Evolutionary conservation across 1,284 basidiomycete genomes (phyloP), one percentile per base, ranked within the genome.

Genomic region (Fomitopsis pinicola): DNA sequence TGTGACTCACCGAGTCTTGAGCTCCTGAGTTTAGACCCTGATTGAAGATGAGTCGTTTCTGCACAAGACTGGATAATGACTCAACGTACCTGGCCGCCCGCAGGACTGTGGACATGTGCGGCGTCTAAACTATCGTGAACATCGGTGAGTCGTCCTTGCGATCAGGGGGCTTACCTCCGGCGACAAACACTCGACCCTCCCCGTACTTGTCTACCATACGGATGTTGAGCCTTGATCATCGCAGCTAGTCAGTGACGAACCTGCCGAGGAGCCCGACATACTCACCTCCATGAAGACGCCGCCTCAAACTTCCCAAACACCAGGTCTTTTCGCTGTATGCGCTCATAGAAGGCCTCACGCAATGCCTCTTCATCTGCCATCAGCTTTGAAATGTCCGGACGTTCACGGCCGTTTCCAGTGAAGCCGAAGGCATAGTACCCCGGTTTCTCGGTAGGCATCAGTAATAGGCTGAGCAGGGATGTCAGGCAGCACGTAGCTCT

Each of bases 121-220:
- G 67, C 63, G 58, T 68, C 67, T 62, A n/a, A 15, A 22, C 3
- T 10, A 17, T 6, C 10, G 45, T 42, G 12, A 36, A 19, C 17
- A 40, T 5, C 19, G 17, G 12, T n/a, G 30, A 12, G 14, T 9
- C 8, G 28, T 30, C 2, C 15, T 10, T 14, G 12, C 17, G 12
- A 35, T 15, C 10, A 70, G 19, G 72, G 42, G 72, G 48, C 22
- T 69, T 66, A 14, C 59, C 64, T 60, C 79, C 77, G 3, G 68
- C 71, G 19, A 79, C 62, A 58, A 78, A 77, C 2, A 71, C 71
- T 9, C 74, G 62, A 0, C 75, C 77, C 22, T 70, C 67, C 9
- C 60, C 63, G 60, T 79, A 74, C 53, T 72, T 71, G 48, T 76
- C 69, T 3, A 74, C 73, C 72, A 77, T 75, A 2, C 76, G 66